Conservation (phyloP, 2,329 filamentous ascomycete species). For the Tolypocladium ophioglossoides region DNA sequence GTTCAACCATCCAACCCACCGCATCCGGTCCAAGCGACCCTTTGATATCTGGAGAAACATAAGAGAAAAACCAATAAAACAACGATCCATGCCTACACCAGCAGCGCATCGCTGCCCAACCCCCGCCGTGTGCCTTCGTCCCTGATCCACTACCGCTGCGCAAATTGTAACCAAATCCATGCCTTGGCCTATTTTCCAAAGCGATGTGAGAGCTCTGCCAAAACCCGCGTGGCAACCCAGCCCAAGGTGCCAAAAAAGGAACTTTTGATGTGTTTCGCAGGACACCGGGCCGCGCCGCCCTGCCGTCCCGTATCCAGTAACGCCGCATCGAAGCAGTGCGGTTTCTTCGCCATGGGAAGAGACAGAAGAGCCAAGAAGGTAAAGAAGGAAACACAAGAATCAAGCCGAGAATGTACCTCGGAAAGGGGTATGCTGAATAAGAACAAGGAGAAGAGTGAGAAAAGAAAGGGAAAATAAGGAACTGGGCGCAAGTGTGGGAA, state of each 20-base stretch:
- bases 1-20: neutral
- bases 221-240: neutral
- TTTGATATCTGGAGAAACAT: neutral
- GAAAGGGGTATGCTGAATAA: neutral
- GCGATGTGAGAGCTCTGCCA: neutral
- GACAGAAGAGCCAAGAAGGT: neutral
- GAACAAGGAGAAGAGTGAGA: neutral
- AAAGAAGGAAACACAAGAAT: neutral
- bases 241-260: neutral
- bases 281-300: neutral
- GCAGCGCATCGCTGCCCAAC: neutral
- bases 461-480: neutral
- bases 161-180: neutral
- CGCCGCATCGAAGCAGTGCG: neutral
- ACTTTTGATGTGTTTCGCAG: neutral
- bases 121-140: neutral
- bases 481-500: neutral
- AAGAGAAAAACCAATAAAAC: neutral
- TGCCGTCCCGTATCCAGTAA: neutral
- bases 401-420: neutral
- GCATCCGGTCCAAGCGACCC: neutral
- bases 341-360: neutral
- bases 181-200: neutral
- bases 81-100: neutral
- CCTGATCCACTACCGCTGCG: neutral